These are phyloP conservation scores for Leccinum incarnatum DNA, from an alignment of 768 basidiomycete species.

Conservation along the genomic window DNA sequence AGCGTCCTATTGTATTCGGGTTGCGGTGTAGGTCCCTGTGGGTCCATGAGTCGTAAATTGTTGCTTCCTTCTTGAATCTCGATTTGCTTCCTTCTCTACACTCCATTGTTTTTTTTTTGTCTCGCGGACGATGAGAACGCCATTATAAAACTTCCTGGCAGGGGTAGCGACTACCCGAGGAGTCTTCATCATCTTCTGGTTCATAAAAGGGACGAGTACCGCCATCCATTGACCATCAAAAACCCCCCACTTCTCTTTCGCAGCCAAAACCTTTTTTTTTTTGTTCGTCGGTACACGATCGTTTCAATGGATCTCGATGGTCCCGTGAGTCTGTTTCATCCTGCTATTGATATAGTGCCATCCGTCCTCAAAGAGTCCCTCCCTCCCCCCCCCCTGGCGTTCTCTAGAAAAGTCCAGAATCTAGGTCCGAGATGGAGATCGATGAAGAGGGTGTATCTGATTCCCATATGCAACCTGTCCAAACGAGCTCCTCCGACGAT, in stretches of 20 bases:
- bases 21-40: slow-evolving; percentile 23
- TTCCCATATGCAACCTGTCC: not conserved
- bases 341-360: not conserved
- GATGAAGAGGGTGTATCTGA: slow-evolving; percentile 1
- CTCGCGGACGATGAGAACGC: slow-evolving; percentile 11
- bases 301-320: slow-evolving; percentile 14
- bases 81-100: not conserved
- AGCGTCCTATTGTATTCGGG: slow-evolving; percentile 16
- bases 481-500: not conserved
- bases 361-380: not conserved
- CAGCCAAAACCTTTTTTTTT: not conserved
- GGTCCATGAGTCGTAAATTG: slow-evolving; percentile 9
- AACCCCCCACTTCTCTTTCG: not conserved
- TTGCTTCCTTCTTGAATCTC: not conserved
- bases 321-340: slow-evolving; percentile 12
- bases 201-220: slow-evolving; percentile 17
- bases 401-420: slow-evolving; percentile 8
- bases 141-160: not conserved
- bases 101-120: slow-evolving; percentile 16
- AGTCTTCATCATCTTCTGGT: not conserved
- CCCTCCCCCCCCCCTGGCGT: not conserved
- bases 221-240: not conserved
- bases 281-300: not conserved
- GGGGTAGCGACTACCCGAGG: slow-evolving; percentile 5
- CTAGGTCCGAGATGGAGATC: slow-evolving; percentile 10